phyloP scores from a whole-genome alignment of 2,329 filamentous ascomycete genomes.

The Exophiala lecanii-corni region DNA sequence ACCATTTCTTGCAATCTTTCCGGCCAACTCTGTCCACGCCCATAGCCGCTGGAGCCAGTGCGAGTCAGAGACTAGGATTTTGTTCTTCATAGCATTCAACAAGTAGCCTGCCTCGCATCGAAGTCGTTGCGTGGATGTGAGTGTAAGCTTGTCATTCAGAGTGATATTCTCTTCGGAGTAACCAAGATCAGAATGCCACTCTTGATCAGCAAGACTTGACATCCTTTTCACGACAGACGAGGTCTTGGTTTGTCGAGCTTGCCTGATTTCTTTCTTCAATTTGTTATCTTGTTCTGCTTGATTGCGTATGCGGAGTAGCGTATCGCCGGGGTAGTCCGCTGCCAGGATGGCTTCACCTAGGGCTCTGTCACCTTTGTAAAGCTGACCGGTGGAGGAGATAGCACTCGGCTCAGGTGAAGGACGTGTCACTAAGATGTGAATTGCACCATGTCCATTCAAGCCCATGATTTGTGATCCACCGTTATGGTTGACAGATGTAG shows the following conservation, averaged over 20 bases:
- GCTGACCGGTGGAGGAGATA: constrained; percentile 15
- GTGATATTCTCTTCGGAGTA: constrained; percentile 28
- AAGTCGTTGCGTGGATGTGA: constrained; percentile 41
- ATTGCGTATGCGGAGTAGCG: constrained; percentile 11
- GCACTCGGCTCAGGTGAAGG: constrained; percentile 12
- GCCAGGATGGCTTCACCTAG: background rate
- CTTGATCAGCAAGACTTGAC: constrained; percentile 20
- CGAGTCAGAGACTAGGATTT: constrained; percentile 52
- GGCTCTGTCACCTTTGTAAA: constrained; percentile 13
- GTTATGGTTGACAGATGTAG: constrained; percentile 42
- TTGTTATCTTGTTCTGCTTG: constrained; percentile 17
- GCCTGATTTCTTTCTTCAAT: constrained; percentile 15
- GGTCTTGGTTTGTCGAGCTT: constrained; percentile 16
- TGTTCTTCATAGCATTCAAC: constrained; percentile 53
- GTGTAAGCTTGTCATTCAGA: constrained; percentile 37
- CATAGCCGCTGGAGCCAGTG: constrained; percentile 55
- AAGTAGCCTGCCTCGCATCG: constrained; percentile 53
- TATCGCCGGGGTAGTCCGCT: background rate
- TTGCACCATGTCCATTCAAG: constrained; percentile 48
- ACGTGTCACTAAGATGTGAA: constrained; percentile 43
- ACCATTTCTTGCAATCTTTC: constrained; percentile 38
- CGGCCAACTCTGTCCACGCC: constrained; percentile 52
- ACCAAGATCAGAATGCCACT: constrained; percentile 20
- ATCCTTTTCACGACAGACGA: constrained; percentile 9
- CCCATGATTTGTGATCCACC: constrained; percentile 50